phyloP scores from a whole-genome alignment of 2,329 filamentous ascomycete genomes.

The Botrytis cinerea region DNA sequence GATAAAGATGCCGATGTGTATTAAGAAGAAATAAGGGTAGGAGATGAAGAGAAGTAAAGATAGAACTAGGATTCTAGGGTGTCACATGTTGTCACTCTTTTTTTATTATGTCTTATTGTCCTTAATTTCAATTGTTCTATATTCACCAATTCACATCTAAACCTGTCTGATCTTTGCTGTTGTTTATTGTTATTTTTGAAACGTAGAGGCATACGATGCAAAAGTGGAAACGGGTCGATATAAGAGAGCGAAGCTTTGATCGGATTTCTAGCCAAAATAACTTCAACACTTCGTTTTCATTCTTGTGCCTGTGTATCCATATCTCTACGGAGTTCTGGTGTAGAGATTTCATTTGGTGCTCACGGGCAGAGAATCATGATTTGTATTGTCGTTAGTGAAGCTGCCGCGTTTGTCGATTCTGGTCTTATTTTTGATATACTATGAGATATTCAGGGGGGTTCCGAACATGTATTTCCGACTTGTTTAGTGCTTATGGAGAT shows the following conservation, averaged over 20 bases:
- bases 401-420: not conserved
- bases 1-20: not conserved
- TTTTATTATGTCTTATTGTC: not conserved
- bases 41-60: not conserved
- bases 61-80: not conserved
- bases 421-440: not conserved
- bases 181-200: not conserved
- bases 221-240: not conserved
- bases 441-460: not conserved
- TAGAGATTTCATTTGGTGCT: accelerated
- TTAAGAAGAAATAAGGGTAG: not conserved
- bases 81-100: not conserved
- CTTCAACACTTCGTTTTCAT: not conserved
- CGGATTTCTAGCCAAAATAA: too few relatives aligned
- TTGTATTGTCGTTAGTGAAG: not conserved
- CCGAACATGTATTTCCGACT: not conserved
- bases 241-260: not conserved
- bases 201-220: not conserved
- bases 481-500: not conserved
- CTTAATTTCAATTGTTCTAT: not conserved
- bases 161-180: not conserved
- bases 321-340: not conserved
- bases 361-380: not conserved
- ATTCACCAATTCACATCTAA: accelerated
- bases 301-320: too few relatives aligned